A percentile compares a stretch with the other conserved stretches of the same genome.
These are phyloP conservation scores for Sclerotinia trifoliorum DNA, from an alignment of 2,329 filamentous ascomycete genomes.

Conservation along the genomic window DNA sequence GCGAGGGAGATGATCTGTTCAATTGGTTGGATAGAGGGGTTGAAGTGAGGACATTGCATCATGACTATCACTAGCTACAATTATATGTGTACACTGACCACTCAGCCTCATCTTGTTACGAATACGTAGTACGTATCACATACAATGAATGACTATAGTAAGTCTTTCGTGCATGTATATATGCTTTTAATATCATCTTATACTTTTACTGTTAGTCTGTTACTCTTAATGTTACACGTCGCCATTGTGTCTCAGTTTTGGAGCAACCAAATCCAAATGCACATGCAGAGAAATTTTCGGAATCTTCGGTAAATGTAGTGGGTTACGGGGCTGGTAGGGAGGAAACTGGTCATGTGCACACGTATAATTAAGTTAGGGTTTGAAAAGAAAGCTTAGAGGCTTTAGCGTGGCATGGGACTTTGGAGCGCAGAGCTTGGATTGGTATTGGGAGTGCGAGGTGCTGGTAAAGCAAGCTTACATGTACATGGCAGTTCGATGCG, in stretches of 20 bases:
- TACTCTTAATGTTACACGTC: not conserved
- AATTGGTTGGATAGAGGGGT: not conserved
- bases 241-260: slow-evolving; percentile 2
- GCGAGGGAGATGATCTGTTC: too few relatives aligned
- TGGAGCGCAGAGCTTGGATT: not conserved
- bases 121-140: too few relatives aligned
- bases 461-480: not conserved
- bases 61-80: too few relatives aligned
- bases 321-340: not conserved
- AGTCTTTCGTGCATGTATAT: too few relatives aligned
- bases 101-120: too few relatives aligned
- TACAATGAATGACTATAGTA: too few relatives aligned
- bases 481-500: not conserved
- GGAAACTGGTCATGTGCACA: not conserved
- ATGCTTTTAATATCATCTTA: too few relatives aligned
- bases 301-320: not conserved
- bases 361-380: not conserved
- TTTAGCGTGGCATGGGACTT: not conserved
- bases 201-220: not conserved
- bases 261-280: not conserved
- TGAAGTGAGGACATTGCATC: not conserved
- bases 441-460: too few relatives aligned
- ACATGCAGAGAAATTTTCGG: not conserved
- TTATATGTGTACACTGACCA: too few relatives aligned
- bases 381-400: not conserved